phyloP scores from a whole-genome alignment of 768 basidiomycete genomes.

The Boletellus emodensis region DNA sequence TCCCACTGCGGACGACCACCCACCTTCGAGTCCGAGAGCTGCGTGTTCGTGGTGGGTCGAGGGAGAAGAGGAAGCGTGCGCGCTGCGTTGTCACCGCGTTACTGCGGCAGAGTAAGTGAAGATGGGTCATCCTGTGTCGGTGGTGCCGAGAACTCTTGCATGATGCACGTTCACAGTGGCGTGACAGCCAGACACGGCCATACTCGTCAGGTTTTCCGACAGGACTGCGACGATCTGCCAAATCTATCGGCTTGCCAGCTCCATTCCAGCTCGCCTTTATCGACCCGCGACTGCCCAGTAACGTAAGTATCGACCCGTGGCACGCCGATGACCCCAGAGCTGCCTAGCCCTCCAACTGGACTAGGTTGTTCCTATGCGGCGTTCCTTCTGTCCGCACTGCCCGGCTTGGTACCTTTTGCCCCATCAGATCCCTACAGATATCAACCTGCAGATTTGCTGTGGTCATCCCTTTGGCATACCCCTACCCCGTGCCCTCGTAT shows the following conservation, averaged over 20 bases:
- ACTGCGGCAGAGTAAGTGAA: constrained; percentile 15
- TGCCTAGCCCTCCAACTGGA: background rate
- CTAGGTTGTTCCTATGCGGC: constrained; percentile 7
- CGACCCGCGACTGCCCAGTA: constrained; percentile 1
- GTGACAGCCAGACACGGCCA: constrained; percentile 18
- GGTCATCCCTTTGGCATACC: background rate
- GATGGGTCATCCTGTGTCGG: constrained; percentile 15
- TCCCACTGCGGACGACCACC: background rate
- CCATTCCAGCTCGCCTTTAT: background rate
- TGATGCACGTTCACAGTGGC: constrained; percentile 22
- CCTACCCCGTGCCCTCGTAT: constrained; percentile 5
- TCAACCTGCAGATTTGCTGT: constrained; percentile 2
- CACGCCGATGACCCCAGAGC: background rate
- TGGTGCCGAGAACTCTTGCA: constrained; percentile 6
- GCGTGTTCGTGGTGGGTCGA: background rate
- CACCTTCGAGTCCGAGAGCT: background rate
- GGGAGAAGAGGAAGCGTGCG: constrained; percentile 1
- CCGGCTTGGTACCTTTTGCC: constrained; percentile 5
- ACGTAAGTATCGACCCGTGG: constrained; percentile 8
- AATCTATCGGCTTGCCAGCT: background rate
- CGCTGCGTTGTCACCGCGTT: background rate
- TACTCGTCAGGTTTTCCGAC: background rate
- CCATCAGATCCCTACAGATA: background rate
- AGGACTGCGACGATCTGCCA: constrained; percentile 1
- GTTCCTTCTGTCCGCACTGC: constrained; percentile 4